phyloP scores from a whole-genome alignment of 768 basidiomycete species.

The Agrocybe praecox region DNA sequence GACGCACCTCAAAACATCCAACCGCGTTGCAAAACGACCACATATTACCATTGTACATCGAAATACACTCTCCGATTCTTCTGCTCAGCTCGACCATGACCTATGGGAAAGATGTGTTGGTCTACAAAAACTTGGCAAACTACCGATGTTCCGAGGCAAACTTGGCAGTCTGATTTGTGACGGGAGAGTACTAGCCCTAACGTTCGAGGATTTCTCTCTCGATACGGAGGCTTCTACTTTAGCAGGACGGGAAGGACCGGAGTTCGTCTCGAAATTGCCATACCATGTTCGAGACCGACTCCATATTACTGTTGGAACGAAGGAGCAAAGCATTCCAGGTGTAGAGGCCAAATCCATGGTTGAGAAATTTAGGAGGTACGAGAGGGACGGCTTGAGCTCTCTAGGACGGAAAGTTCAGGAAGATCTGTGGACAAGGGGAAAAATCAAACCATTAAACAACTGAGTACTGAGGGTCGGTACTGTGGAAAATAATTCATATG shows the following conservation, averaged over 20 bases:
- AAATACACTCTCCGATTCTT: slow-evolving; percentile 29
- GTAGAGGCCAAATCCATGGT: slow-evolving; percentile 77
- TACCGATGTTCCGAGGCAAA: slow-evolving; percentile 62
- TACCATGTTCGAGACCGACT: slow-evolving; percentile 50
- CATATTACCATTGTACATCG: slow-evolving; percentile 89
- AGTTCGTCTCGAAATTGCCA: slow-evolving; percentile 51
- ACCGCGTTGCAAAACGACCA: slow-evolving; percentile 60
- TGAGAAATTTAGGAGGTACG: slow-evolving; percentile 48
- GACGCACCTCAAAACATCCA: slow-evolving; percentile 40
- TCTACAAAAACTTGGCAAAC: slow-evolving; percentile 34
- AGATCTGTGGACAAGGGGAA: not conserved
- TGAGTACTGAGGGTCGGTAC: not conserved
- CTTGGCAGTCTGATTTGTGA: slow-evolving; percentile 75
- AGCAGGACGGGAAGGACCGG: slow-evolving; percentile 37
- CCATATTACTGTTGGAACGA: slow-evolving; percentile 90
- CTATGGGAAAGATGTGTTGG: slow-evolving; percentile 53
- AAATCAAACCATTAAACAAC: not conserved
- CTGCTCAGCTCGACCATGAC: slow-evolving; percentile 19
- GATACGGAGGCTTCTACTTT: slow-evolving; percentile 22
- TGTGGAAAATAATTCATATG: too few species aligned
- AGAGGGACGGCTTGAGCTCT: slow-evolving; percentile 1
- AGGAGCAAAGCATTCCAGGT: slow-evolving; percentile 46
- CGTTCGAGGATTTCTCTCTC: slow-evolving; percentile 59
- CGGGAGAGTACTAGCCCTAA: slow-evolving; percentile 77
- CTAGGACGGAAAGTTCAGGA: not conserved